phyloP scores from a whole-genome alignment of 2,329 filamentous ascomycete genomes.

The Penicillium polonicum region DNA sequence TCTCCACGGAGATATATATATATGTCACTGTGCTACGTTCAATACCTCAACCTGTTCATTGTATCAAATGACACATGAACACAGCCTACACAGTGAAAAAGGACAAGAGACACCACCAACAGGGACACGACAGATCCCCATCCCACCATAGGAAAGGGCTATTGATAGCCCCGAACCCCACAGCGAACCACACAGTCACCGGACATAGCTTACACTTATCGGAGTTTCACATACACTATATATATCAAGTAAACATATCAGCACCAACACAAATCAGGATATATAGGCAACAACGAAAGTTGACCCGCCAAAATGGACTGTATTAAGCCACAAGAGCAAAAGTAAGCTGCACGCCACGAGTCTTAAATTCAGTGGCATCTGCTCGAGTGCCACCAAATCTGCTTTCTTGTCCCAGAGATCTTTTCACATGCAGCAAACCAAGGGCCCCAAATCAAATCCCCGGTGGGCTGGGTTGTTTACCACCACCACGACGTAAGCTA shows the following conservation, averaged over 20 bases:
- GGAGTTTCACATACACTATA: too few relatives aligned
- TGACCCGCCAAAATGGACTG: not conserved
- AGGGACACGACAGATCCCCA: not conserved
- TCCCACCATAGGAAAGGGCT: not conserved
- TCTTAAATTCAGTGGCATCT: not conserved
- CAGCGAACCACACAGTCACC: not conserved
- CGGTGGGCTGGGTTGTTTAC: not conserved
- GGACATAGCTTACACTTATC: not conserved
- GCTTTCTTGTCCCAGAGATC: not conserved
- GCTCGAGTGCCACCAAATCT: not conserved
- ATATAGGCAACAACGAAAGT: too few relatives aligned
- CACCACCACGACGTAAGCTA: too few relatives aligned
- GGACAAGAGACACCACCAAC: not conserved
- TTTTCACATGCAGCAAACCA: not conserved
- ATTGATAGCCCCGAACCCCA: too few relatives aligned
- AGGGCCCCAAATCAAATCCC: fast-evolving
- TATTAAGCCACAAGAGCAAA: not conserved
- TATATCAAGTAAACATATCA: not conserved
- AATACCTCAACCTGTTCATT: fast-evolving
- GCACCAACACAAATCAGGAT: not conserved
- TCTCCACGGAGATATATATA: not conserved
- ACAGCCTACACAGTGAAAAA: too few relatives aligned
- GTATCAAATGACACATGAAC: too few relatives aligned
- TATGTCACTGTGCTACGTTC: not conserved
- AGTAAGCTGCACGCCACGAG: not conserved